Evolutionary conservation across 495 filamentous ascomycete species (phyloP), one percentile per base, ranked within the genome.

Genomic region (Tuber borchii): DNA sequence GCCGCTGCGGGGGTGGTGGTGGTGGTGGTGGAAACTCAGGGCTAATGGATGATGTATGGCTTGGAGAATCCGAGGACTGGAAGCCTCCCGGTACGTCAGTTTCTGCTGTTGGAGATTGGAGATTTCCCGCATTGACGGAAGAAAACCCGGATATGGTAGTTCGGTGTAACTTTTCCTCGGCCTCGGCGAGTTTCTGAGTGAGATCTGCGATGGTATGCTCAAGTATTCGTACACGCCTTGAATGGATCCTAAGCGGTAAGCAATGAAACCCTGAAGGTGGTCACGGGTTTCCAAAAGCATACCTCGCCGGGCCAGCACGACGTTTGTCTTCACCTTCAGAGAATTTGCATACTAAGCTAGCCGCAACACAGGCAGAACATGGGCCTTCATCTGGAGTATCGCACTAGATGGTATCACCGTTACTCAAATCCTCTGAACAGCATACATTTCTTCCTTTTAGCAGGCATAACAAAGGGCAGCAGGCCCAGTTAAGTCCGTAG

Each of bases 311-410:
- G 3, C 82, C 82, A 14, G 79, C 79, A 70, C 82, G 76, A 51
- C 82, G 79, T 71, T 77, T 71, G 43, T 83, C 82, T 72, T 83
- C 82, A 1, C 81, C 81, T 17, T 82, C 82, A 1, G 79, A 81
- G 65, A 83, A 83, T 75, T 83, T 81, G 51, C 82, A 83, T n/a
- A 81, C 70, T 26, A 83, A 70, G 70, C 82, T 83, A 22, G 82
- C 82, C 65, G 81, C 75, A 40, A 74, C 69, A 43, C 82, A 83
- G 37, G 81, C 79, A 12, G 81, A 79, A 43, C 82, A 83, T 51
- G 82, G 75, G 10, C 82, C 82, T 40, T 77, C 74, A 65, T 83
- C 81, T 22, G 82, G 82, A 69, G 82, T 83, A 76, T 83, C 82
- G 46, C 82, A 83, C 81, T 83, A 65, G 43, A 65, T 65, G 16